Evolutionary conservation across 371 early-diverging fungal species (phyloP).

Genomic region (Rhizomucor miehei): DNA sequence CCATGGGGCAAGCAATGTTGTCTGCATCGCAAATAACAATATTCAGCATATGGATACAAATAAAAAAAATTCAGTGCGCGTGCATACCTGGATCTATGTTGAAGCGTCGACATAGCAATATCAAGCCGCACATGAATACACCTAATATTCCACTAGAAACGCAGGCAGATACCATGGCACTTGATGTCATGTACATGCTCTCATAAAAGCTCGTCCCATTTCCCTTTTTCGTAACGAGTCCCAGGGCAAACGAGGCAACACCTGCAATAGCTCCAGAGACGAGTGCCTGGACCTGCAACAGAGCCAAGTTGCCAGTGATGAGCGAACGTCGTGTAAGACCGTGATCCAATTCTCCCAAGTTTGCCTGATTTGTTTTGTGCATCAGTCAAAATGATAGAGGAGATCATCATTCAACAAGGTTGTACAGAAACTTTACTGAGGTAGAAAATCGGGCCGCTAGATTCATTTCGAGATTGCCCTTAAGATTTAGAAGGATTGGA

Average conservation of each 20-base stretch:
- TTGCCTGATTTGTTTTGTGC: constrained; percentile 49
- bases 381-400: too few species aligned
- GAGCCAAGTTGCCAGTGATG: constrained; percentile 64
- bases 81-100: constrained; percentile 76
- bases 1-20: constrained; percentile 64
- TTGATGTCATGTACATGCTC: constrained; percentile 63
- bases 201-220: constrained; percentile 44
- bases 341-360: constrained; percentile 63
- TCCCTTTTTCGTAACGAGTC: constrained; percentile 54
- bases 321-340: constrained; percentile 45
- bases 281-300: constrained; percentile 71
- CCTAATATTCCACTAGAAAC: constrained; percentile 74
- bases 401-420: too few species aligned
- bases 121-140: constrained; percentile 65
- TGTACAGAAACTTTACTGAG: constrained; percentile 43
- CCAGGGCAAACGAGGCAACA: constrained; percentile 60
- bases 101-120: constrained; percentile 57
- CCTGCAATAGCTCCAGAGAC: constrained; percentile 70
- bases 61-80: neutral
- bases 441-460: constrained; percentile 81
- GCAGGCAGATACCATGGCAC: constrained; percentile 68
- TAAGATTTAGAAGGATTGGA: constrained; percentile 80
- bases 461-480: constrained; percentile 90
- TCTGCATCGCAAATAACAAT: constrained; percentile 19
- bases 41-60: neutral